Conservation (phyloP, 306 rosid species). For the Prunus mume region DNA sequence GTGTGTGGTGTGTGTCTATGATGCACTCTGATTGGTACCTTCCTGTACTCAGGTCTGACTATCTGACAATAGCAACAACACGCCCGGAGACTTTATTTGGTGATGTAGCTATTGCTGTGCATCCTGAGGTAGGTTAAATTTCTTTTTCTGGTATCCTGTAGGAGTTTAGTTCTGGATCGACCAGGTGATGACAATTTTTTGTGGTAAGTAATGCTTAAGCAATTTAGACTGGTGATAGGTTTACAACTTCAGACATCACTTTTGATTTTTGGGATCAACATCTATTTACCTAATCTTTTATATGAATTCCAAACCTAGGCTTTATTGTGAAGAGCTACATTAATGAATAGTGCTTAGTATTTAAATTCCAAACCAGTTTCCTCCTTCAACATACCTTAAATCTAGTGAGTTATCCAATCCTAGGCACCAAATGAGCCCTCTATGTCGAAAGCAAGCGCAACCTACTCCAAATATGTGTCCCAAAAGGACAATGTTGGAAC, state of each 20-base stretch:
- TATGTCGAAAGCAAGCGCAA: neutral
- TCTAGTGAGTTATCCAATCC: neutral
- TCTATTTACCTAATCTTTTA: neutral
- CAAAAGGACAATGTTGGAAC: neutral
- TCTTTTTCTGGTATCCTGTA: conserved; percentile 10
- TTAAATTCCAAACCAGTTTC: neutral
- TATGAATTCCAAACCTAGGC: neutral
- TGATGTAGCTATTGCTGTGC: conserved; percentile 92
- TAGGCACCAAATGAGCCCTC: neutral
- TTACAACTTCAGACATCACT: neutral
- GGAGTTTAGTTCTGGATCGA: neutral
- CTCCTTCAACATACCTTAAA: too few relatives aligned
- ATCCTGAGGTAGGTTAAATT: conserved; percentile 68
- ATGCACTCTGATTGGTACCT: conserved; percentile 16
- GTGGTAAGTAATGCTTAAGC: neutral
- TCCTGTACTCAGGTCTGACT: conserved; percentile 55
- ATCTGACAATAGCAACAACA: conserved; percentile 87
- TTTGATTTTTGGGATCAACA: conserved; percentile 1
- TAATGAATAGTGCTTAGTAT: neutral
- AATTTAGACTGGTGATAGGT: neutral
- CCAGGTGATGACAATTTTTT: neutral
- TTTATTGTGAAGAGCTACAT: neutral
- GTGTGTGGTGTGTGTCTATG: neutral
- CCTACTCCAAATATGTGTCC: neutral
- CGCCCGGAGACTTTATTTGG: conserved; percentile 97